Conservation (phyloP, 345 rosid genomes). For the Camelina laxa region DNA sequence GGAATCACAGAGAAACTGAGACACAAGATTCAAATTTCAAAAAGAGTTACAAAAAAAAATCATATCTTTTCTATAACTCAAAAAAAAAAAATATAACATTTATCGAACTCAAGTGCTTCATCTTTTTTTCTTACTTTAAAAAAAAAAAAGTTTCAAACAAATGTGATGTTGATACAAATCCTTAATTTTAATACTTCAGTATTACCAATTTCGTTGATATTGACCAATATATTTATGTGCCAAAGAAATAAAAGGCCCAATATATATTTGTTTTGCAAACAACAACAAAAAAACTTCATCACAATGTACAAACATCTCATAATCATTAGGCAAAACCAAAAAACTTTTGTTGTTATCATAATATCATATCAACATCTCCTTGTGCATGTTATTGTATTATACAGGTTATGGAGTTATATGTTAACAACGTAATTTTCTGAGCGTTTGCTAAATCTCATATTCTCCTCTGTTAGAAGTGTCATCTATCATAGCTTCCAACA, state of each 20-base stretch:
- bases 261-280: neutral
- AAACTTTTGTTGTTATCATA: too few species aligned
- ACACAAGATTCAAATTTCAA: slow-evolving; percentile 44
- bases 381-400: too few species aligned
- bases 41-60: slow-evolving; percentile 9
- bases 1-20: slow-evolving; percentile 19
- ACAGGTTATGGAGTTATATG: too few species aligned
- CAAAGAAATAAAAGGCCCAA: neutral
- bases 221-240: neutral
- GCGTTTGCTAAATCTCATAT: neutral
- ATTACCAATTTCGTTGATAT: neutral
- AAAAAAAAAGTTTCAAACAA: neutral
- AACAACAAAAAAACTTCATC: neutral
- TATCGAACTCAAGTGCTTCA: slow-evolving; percentile 33
- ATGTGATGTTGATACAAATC: neutral
- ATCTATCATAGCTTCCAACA: neutral
- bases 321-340: neutral
- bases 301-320: too few species aligned
- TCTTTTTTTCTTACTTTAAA: slow-evolving; percentile 11
- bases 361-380: too few species aligned
- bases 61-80: neutral
- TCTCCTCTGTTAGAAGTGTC: neutral
- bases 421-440: neutral
- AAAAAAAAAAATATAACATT: neutral
- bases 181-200: neutral